A percentile compares a stretch with the other conserved stretches of the same genome.
Evolutionary conservation across 805 yeast genomes (phyloP).

Genomic region (Candida methanosorbosa): DNA sequence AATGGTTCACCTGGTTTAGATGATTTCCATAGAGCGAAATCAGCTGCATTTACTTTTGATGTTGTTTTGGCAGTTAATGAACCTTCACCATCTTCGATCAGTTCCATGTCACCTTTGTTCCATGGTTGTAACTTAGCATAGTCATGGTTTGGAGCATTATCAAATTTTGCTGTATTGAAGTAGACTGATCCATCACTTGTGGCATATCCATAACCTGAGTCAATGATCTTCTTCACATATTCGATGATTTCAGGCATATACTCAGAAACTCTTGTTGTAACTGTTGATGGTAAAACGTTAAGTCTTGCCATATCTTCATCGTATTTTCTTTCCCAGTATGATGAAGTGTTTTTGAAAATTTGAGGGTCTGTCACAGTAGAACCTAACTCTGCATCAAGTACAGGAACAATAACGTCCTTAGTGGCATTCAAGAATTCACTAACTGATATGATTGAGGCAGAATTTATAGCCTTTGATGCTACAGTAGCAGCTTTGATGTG

Average conservation of each 20-base stretch:
- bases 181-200: constrained; percentile 92
- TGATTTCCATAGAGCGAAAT: constrained; percentile 95
- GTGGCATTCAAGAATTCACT: constrained; percentile 37
- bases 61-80: constrained; percentile 43
- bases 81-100: constrained; percentile 94
- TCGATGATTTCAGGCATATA: constrained; percentile 86
- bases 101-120: constrained; percentile 83
- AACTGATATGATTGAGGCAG: constrained; percentile 12
- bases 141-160: constrained; percentile 57
- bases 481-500: constrained; percentile 51
- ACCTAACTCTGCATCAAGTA: constrained; percentile 66
- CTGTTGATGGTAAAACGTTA: constrained; percentile 77
- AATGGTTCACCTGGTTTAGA: constrained; percentile 96
- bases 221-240: constrained; percentile 67
- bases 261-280: constrained; percentile 92
- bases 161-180: constrained; percentile 83
- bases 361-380: constrained; percentile 75
- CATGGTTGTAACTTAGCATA: constrained; percentile 98
- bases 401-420: constrained; percentile 72
- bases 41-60: constrained; percentile 68
- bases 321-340: constrained; percentile 82
- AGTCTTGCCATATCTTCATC: constrained; percentile 79
- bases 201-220: constrained; percentile 76
- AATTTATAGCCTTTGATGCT: constrained; percentile 40
- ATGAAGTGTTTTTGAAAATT: constrained; percentile 72